Base-by-base conservation (phyloP, 2,329 filamentous ascomycete genomes). In the Tricladium varicosporioides region DNA sequence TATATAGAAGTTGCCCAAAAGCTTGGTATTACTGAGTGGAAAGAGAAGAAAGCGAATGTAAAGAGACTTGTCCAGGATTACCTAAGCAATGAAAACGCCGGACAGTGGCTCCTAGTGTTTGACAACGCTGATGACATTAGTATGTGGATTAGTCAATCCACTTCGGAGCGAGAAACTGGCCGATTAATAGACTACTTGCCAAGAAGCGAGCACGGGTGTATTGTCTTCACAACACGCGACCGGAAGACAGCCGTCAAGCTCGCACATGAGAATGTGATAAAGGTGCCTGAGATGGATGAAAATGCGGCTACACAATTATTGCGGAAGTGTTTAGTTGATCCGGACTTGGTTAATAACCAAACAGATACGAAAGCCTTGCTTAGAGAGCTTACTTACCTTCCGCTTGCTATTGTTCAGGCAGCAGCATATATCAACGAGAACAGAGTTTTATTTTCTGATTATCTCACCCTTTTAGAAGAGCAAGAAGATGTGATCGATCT, bases 1-100 rank as follows among this genome's bases (percentile, higher is more conserved):
- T 78, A 72, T 56, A 48, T 46, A 1, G 67, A 68, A 5, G 69
- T 77, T 2, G 70, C 66, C 1, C 66, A 62, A 40, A 63, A 69
- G 62, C 65, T 77, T 9, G n/a, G n/a, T n/a, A n/a, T n/a, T n/a
- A n/a, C n/a, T n/a, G n/a, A n/a, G n/a, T n/a, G n/a, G n/a, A n/a
- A n/a, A n/a, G n/a, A n/a, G n/a, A n/a, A n/a, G n/a, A n/a, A n/a
- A n/a, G n/a, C n/a, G n/a, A n/a, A n/a, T n/a, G n/a, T n/a, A n/a
- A n/a, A n/a, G n/a, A n/a, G n/a, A n/a, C n/a, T n/a, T n/a, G n/a
- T n/a, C n/a, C n/a, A n/a, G n/a, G n/a, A n/a, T n/a, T n/a, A n/a
- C n/a, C n/a, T n/a, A n/a, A n/a, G n/a, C n/a, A n/a, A n/a, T n/a
- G n/a, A n/a, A n/a, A n/a, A n/a, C n/a, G n/a, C n/a, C n/a, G n/a